phyloP scores from a whole-genome alignment of 768 basidiomycete species.

The Tricholoma terreum region DNA sequence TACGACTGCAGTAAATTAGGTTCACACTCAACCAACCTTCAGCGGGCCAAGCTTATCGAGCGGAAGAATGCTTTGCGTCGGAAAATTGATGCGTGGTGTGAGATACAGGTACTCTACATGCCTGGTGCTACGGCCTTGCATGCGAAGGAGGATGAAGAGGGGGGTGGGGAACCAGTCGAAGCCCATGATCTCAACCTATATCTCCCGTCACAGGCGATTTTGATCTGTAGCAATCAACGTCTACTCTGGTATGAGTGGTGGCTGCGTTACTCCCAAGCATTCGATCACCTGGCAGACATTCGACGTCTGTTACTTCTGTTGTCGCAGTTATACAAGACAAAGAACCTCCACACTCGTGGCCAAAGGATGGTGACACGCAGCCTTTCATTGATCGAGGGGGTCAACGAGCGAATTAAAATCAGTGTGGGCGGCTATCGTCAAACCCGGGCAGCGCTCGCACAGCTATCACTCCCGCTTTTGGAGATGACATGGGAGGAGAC shows the following conservation, averaged over 20 bases:
- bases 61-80: slow-evolving; percentile 8
- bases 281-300: slow-evolving; percentile 13
- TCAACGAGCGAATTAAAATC: not conserved
- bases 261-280: slow-evolving; percentile 11
- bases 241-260: slow-evolving; percentile 10
- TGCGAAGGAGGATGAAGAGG: not conserved
- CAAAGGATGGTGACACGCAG: not conserved
- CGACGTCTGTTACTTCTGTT: slow-evolving; percentile 10
- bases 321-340: slow-evolving; percentile 11
- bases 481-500: not conserved
- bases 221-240: not conserved
- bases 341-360: not conserved
- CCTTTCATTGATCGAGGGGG: not conserved
- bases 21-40: slow-evolving; percentile 11
- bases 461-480: not conserved
- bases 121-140: not conserved
- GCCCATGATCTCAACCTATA: not conserved
- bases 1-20: not conserved
- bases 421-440: not conserved
- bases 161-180: not conserved
- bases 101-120: slow-evolving; percentile 11
- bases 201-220: not conserved
- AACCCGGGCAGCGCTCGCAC: not conserved
- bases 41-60: slow-evolving; percentile 15
- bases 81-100: slow-evolving; percentile 10